Percentiles rank a stretch among this genome's conserved stretches.
phyloP scores from a whole-genome alignment of 345 rosid genomes.

The Mallotus nudiflorus region DNA sequence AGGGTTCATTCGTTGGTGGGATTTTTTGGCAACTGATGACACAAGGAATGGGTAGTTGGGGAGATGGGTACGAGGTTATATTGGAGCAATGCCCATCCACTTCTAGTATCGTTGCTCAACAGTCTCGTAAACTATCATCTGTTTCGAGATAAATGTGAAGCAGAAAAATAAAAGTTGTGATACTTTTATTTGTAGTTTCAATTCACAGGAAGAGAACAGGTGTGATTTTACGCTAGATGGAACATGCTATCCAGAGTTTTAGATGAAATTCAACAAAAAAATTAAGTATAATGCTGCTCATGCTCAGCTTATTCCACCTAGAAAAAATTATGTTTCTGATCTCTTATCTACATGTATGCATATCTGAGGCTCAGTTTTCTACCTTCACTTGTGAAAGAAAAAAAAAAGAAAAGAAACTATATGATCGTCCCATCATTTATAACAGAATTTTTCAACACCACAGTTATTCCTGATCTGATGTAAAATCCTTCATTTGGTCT shows the following conservation, averaged over 20 bases:
- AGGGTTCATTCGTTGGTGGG: conserved; percentile 61
- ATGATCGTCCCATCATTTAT: conserved; percentile 71
- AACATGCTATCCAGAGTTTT: no score
- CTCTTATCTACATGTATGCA: neutral
- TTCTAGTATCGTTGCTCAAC: conserved; percentile 48
- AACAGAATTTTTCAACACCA: conserved; percentile 54
- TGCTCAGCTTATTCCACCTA: conserved; percentile 4
- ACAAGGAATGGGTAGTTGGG: conserved; percentile 39
- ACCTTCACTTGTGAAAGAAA: neutral
- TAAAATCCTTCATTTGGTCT: conserved; percentile 79
- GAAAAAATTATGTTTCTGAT: neutral
- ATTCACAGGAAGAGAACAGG: neutral
- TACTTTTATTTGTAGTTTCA: neutral
- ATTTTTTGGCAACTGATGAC: conserved; percentile 69
- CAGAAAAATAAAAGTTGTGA: neutral
- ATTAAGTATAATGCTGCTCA: neutral
- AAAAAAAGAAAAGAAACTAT: conserved; percentile 21
- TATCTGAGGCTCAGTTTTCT: neutral
- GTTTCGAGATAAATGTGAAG: neutral
- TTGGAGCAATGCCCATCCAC: conserved; percentile 59
- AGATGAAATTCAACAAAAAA: conserved; percentile 2
- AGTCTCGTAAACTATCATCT: conserved; percentile 48
- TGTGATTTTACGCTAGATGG: no score
- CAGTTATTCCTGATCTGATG: conserved; percentile 80
- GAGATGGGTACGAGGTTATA: conserved; percentile 66